phyloP scores from a whole-genome alignment of 768 basidiomycete species.

The Suillus hirtellus region DNA sequence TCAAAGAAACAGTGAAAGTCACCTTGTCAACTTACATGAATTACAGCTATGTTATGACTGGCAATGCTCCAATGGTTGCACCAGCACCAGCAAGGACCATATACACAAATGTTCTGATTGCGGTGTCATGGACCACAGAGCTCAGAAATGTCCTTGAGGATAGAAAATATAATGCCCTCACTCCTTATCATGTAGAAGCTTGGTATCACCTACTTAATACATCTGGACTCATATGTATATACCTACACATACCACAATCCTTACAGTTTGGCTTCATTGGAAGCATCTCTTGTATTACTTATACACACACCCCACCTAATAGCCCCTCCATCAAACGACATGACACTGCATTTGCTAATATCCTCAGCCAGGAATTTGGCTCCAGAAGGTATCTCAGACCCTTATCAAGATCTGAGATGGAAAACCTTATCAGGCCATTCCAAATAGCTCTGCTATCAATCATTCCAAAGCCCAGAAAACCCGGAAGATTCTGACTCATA shows the following conservation, averaged over 20 bases:
- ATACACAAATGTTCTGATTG: conserved; percentile 46
- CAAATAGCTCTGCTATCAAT: conserved; percentile 23
- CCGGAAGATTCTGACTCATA: conserved; percentile 33
- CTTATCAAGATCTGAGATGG: background rate
- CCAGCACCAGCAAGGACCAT: background rate
- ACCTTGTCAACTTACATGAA: background rate
- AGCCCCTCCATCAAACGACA: background rate
- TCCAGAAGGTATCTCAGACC: background rate
- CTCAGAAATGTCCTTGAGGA: conserved; percentile 11
- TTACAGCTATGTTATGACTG: background rate
- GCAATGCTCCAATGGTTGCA: background rate
- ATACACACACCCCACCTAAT: background rate
- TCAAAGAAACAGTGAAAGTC: background rate
- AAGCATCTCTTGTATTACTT: accelerated
- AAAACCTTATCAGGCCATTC: conserved; percentile 22
- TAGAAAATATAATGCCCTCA: background rate
- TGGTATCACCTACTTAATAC: background rate
- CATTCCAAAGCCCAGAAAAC: conserved; percentile 37
- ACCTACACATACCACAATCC: background rate
- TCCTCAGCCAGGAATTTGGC: background rate
- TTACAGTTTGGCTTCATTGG: background rate
- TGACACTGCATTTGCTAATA: background rate
- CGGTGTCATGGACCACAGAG: conserved; percentile 18
- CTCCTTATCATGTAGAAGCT: background rate
- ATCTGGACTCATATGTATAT: background rate